phyloP scores from a whole-genome alignment of 2,329 filamentous ascomycete species.

The Catunica adiposa region DNA sequence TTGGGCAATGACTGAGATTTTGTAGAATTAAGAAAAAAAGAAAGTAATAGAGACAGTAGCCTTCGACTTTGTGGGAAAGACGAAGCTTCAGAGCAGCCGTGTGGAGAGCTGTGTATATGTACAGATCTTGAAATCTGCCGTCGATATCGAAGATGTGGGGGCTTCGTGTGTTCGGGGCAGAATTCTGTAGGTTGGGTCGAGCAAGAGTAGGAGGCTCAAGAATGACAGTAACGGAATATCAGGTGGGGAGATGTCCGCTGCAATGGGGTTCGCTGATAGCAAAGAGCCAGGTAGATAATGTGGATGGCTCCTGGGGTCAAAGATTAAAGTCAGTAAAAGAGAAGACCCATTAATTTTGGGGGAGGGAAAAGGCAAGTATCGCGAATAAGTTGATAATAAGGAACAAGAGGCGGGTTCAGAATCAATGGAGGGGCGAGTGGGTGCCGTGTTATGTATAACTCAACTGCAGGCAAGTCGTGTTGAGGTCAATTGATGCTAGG shows the following conservation, averaged over 20 bases:
- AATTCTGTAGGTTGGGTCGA: constrained; percentile 10
- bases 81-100: constrained; percentile 4
- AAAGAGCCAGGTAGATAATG: constrained; percentile 2
- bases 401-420: not conserved
- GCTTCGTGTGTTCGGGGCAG: constrained; percentile 7
- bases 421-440: not conserved
- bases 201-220: constrained; percentile 6
- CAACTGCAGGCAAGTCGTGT: constrained; percentile 2
- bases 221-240: constrained; percentile 10
- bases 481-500: not conserved
- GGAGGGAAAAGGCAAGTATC: not conserved
- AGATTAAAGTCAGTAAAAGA: constrained; percentile 1
- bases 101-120: constrained; percentile 3
- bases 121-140: not conserved
- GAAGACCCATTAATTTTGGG: constrained; percentile 3
- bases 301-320: not conserved
- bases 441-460: constrained; percentile 6
- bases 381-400: constrained; percentile 1
- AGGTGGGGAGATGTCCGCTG: constrained; percentile 14
- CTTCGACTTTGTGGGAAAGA: constrained; percentile 7
- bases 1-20: constrained; percentile 16
- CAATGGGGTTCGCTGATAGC: constrained; percentile 1
- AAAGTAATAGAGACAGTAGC: not conserved
- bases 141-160: constrained; percentile 11
- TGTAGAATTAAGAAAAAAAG: constrained; percentile 9